These are phyloP conservation scores for Pseudopyrenochaeta lycopersici DNA, from an alignment of 2,329 filamentous ascomycete genomes.

Conservation along the genomic window DNA sequence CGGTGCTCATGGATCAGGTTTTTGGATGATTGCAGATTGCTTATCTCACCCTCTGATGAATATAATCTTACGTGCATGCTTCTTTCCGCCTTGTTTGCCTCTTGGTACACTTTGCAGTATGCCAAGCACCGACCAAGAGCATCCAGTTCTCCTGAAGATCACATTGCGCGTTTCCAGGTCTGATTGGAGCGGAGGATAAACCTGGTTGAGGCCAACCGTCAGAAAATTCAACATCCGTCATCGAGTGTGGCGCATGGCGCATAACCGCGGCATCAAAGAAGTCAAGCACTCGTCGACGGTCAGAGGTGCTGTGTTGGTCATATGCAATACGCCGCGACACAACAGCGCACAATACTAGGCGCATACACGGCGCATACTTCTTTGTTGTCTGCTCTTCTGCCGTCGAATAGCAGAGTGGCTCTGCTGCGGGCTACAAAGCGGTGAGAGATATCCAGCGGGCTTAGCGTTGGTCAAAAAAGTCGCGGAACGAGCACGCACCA, in stretches of 20 bases:
- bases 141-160: conserved; percentile 17
- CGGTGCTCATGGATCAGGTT: not conserved
- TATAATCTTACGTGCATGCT: not conserved
- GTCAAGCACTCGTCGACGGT: not conserved
- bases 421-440: conserved; percentile 14
- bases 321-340: not conserved
- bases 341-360: conserved; percentile 12
- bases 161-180: not conserved
- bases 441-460: conserved; percentile 10
- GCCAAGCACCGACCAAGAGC: not conserved
- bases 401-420: conserved; percentile 7
- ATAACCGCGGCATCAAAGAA: not conserved
- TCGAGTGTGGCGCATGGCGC: conserved; percentile 13
- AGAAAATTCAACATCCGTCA: conserved; percentile 4
- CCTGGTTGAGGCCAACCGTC: not conserved
- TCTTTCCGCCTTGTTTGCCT: not conserved
- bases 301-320: not conserved
- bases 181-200: conserved; percentile 6
- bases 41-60: not conserved
- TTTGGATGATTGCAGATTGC: not conserved
- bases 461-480: conserved; percentile 29
- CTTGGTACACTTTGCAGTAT: not conserved
- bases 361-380: conserved; percentile 9
- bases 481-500: conserved; percentile 21
- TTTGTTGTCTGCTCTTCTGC: conserved; percentile 4